Evolutionary conservation across 371 early-diverging fungal species (phyloP).

Genomic region (Polyrhizophydium stewartii): DNA sequence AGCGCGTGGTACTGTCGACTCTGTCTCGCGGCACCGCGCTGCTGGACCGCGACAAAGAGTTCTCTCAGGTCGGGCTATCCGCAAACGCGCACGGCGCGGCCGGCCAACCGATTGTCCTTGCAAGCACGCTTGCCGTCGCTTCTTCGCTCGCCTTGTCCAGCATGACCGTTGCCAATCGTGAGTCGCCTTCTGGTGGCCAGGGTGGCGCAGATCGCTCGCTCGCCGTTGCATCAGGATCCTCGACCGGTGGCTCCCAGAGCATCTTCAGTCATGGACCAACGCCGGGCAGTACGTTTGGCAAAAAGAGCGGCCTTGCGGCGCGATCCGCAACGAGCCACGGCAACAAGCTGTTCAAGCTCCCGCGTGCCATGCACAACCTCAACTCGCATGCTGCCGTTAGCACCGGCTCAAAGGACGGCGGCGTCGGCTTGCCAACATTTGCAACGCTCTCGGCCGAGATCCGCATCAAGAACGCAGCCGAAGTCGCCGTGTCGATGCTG

Average conservation of each 20-base stretch:
- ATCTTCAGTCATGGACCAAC: background rate
- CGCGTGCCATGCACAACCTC: background rate
- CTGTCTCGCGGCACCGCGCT: conserved; percentile 67
- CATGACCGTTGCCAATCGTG: background rate
- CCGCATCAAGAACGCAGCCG: conserved; percentile 69
- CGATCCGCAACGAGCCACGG: background rate
- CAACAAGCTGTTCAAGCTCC: conserved; percentile 1
- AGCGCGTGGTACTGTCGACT: conserved; percentile 61
- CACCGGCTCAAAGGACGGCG: conserved; percentile 21
- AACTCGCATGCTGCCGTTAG: conserved; percentile 2
- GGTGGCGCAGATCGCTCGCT: background rate
- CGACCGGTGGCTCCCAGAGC: background rate
- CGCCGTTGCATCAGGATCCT: background rate
- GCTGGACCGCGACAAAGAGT: conserved; percentile 51
- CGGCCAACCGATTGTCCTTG: background rate
- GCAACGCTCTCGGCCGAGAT: conserved; percentile 38
- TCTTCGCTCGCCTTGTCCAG: background rate
- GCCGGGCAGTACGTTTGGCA: background rate
- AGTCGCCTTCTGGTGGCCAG: background rate
- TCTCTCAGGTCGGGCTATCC: conserved; percentile 14
- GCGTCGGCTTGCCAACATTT: conserved; percentile 41
- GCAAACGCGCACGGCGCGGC: conserved; percentile 6
- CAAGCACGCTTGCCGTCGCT: background rate
- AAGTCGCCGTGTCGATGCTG: conserved; percentile 66
- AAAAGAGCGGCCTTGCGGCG: background rate